Conservation (phyloP, 1,284 basidiomycete species). For the Heterobasidion parviporum region DNA sequence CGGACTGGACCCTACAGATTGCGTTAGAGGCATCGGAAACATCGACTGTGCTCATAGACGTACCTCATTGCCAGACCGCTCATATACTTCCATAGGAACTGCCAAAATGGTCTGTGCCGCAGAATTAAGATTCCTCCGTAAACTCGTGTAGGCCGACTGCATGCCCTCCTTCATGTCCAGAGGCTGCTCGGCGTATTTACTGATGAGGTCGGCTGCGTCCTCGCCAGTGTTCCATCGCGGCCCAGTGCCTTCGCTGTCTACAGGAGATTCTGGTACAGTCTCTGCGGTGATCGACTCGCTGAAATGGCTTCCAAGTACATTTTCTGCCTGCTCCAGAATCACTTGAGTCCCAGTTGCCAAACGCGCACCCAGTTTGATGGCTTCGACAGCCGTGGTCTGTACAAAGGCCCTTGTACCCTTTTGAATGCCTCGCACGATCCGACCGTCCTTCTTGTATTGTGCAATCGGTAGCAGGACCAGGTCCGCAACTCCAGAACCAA, state of each 20-base stretch:
- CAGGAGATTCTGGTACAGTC: constrained; percentile 39
- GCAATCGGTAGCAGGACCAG: constrained; percentile 93
- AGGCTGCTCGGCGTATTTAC: constrained; percentile 90
- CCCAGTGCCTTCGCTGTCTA: constrained; percentile 20
- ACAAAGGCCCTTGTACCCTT: constrained; percentile 91
- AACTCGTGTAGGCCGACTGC: constrained; percentile 81
- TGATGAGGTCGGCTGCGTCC: constrained; percentile 51
- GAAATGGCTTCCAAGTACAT: constrained; percentile 80
- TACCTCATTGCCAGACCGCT: constrained; percentile 83
- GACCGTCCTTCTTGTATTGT: constrained; percentile 94
- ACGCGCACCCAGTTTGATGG: constrained; percentile 89
- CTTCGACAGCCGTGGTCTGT: constrained; percentile 89
- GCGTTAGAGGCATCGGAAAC: neutral
- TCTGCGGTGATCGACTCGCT: constrained; percentile 58
- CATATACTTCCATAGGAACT: constrained; percentile 98
- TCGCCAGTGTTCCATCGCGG: constrained; percentile 32
- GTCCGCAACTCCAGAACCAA: constrained; percentile 94
- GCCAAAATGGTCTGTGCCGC: constrained; percentile 98
- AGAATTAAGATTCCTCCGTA: constrained; percentile 79
- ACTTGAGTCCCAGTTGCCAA: constrained; percentile 97
- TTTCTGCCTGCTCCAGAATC: constrained; percentile 92
- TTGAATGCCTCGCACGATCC: constrained; percentile 90
- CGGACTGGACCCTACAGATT: constrained; percentile 71
- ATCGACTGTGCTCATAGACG: constrained; percentile 13
- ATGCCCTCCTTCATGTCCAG: constrained; percentile 79